These are phyloP conservation scores for Pseudozyma sp. DNA, from an alignment of 1,284 basidiomycete genomes.

Conservation along the genomic window DNA sequence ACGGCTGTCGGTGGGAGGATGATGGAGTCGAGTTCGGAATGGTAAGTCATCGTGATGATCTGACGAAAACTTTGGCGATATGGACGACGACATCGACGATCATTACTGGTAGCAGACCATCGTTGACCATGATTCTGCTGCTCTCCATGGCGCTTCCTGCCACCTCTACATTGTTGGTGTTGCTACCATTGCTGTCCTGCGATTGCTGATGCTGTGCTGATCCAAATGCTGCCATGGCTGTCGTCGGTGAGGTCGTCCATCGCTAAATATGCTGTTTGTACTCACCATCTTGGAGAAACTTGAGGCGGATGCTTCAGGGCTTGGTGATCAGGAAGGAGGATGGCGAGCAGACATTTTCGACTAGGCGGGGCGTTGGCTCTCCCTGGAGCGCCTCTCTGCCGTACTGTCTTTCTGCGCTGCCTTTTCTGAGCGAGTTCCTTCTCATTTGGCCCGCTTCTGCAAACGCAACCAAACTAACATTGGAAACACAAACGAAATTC, in stretches of 20 bases:
- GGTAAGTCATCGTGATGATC: not conserved
- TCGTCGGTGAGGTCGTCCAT: not conserved
- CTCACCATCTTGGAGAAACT: conserved; percentile 55
- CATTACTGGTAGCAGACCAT: too few species aligned
- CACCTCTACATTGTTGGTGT: too few species aligned
- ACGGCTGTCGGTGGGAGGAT: conserved; percentile 68
- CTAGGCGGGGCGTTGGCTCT: conserved; percentile 9
- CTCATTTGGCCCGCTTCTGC: not conserved
- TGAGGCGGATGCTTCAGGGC: conserved; percentile 52
- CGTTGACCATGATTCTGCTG: too few species aligned
- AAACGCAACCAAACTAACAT: conserved; percentile 3
- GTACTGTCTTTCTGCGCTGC: not conserved
- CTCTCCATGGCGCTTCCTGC: too few species aligned
- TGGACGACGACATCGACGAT: not conserved
- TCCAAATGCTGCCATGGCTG: not conserved
- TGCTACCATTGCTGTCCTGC: not conserved
- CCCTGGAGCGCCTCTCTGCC: not conserved
- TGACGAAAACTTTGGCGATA: too few species aligned
- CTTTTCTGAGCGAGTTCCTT: not conserved
- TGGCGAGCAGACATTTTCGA: conserved; percentile 12
- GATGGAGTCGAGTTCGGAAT: not conserved
- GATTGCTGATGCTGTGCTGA: not conserved
- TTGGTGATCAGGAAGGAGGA: conserved; percentile 51
- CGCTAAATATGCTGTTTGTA: conserved; percentile 18
- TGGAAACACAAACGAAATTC: not conserved